A percentile compares a stretch with the other conserved stretches of the same genome.
These are phyloP conservation scores for Solanum medicagineum DNA, from an alignment of 257 asterid species.

Conservation along the genomic window DNA sequence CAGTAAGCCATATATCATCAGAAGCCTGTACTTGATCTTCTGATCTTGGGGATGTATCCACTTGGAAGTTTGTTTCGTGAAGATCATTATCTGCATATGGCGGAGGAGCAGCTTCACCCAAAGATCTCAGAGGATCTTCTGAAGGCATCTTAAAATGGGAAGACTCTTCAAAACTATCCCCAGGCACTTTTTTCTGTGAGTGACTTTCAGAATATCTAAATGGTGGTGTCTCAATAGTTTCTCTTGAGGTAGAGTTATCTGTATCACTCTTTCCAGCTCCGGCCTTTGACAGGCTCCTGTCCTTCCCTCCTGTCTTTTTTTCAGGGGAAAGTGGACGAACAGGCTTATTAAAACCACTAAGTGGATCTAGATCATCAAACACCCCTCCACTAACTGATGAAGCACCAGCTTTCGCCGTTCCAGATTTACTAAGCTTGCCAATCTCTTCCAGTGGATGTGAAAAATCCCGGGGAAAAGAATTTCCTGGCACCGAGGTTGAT, in stretches of 20 bases:
- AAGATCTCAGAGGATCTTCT: slow-evolving; percentile 40
- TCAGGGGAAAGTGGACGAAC: slow-evolving; percentile 46
- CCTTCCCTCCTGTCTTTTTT: slow-evolving; percentile 37
- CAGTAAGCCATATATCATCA: slow-evolving; percentile 82
- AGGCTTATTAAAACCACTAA: slow-evolving; percentile 40
- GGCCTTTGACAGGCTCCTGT: slow-evolving; percentile 38
- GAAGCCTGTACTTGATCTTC: slow-evolving; percentile 35
- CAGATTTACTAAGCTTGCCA: slow-evolving; percentile 43
- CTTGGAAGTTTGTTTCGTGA: slow-evolving; percentile 35
- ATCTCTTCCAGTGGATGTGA: slow-evolving; percentile 69
- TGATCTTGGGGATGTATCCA: slow-evolving; percentile 42
- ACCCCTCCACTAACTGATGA: slow-evolving; percentile 49
- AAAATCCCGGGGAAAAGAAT: slow-evolving; percentile 34
- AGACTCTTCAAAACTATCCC: slow-evolving; percentile 45
- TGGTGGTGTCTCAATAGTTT: slow-evolving; percentile 37
- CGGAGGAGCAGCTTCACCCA: slow-evolving; percentile 47
- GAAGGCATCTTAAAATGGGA: slow-evolving; percentile 64
- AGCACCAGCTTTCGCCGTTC: slow-evolving; percentile 41
- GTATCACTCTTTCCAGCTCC: slow-evolving; percentile 15
- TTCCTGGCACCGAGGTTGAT: slow-evolving; percentile 37
- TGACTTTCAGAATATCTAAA: slow-evolving; percentile 41
- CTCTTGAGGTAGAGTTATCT: slow-evolving; percentile 34
- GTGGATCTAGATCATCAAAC: slow-evolving; percentile 83
- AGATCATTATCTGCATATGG: slow-evolving; percentile 13
- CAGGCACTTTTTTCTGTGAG: slow-evolving; percentile 35